Evolutionary conservation across 1,139 yeast genomes (phyloP), one percentile per base, ranked within the genome.

Genomic region (Blastobotrys arbuscula): DNA sequence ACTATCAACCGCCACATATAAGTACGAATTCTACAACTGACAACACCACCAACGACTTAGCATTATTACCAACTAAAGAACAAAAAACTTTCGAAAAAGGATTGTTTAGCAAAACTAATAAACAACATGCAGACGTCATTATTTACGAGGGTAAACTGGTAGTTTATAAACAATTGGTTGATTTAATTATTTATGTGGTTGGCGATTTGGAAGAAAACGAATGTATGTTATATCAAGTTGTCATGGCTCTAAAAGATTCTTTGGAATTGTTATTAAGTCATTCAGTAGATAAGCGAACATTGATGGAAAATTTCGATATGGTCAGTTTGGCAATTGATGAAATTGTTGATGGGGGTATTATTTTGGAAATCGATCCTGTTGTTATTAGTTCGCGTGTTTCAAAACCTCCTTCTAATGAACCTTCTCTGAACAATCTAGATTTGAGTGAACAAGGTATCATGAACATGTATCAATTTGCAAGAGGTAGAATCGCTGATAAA

Each of bases 351-450:
- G 62, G 65, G 53, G 96, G 97, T 24, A 81, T 92, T 55, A 82
- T 94, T 54, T 75, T 94, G 58, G 97, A 92, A 68, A 84, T 89
- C 38, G 97, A 92, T 62, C 82, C 95, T 2, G 80, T 84, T 40
- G 81, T 88, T 44, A 86, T 92, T 59, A 92, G 90, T 5, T 79
- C 95, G 18, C 78, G 98, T 67, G 96, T 90, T 16, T 85, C 97
- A 31, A 79, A 81, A 58, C 82, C 94, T 28, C 96, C 97, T 33
- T 68, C 77, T 24, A 76, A 74, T 52, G 89, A 82, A 56, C 76
- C 79, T 55, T 75, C 78, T 51, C 68, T 81, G 59, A 77, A 82
- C 61, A 77, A 79, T 58, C 78, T 90, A 54, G 97, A 92, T 60
- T 71, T 90, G 48, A 78, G 83, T 54, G 97, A 92, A 67, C 87